These are phyloP conservation scores for Cladophialophora psammophila DNA, from an alignment of 2,329 filamentous ascomycete genomes.

Conservation along the genomic window DNA sequence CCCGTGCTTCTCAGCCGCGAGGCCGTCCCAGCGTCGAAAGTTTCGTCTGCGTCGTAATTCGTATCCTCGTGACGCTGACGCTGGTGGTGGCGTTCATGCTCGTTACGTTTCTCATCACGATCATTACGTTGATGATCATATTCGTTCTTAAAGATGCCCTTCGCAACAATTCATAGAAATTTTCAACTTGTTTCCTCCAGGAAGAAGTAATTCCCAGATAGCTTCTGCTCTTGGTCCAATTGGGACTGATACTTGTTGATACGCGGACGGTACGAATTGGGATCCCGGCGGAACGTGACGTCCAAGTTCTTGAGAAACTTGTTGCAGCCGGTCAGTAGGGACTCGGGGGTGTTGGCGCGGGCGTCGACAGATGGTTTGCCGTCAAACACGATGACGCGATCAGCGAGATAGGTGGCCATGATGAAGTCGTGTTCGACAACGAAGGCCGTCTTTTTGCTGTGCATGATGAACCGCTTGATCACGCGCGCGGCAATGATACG, in stretches of 20 bases:
- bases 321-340: conserved; percentile 94
- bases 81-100: conserved; percentile 38
- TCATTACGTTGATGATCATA: conserved; percentile 27
- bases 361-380: conserved; percentile 88
- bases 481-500: conserved; percentile 96
- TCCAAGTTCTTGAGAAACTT: conserved; percentile 94
- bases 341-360: conserved; percentile 88
- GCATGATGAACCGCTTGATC: conserved; percentile 99
- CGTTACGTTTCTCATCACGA: conserved; percentile 24
- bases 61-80: conserved; percentile 47
- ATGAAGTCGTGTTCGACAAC: conserved; percentile 99
- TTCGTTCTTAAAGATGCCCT: conserved; percentile 48
- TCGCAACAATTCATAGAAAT: conserved; percentile 59
- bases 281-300: conserved; percentile 97
- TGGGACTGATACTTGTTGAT: conserved; percentile 98
- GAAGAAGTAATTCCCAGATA: conserved; percentile 96
- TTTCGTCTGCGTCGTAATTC: conserved; percentile 43
- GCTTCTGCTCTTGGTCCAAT: conserved; percentile 97
- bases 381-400: conserved; percentile 98
- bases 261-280: conserved; percentile 92
- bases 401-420: conserved; percentile 84
- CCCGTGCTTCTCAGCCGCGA: conserved; percentile 52
- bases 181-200: conserved; percentile 83
- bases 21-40: conserved; percentile 48
- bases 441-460: conserved; percentile 99